These are phyloP conservation scores for Coniochaeta ligniaria DNA, from an alignment of 2,329 filamentous ascomycete genomes.

Conservation along the genomic window DNA sequence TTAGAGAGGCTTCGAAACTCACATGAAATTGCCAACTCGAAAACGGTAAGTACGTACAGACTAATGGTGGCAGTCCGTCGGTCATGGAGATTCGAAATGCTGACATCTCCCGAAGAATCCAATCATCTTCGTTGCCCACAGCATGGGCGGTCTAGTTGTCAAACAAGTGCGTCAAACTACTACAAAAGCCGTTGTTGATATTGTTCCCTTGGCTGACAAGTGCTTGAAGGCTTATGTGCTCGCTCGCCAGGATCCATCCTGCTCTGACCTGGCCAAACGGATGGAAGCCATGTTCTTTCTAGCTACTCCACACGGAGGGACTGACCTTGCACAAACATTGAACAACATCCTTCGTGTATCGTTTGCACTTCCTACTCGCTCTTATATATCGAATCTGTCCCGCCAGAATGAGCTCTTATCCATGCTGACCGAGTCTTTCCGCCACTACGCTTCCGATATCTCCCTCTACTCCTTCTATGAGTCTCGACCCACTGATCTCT, in stretches of 20 bases:
- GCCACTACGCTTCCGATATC: too few species aligned
- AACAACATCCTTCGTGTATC: slow-evolving; percentile 16
- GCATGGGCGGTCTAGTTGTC: slow-evolving; percentile 23
- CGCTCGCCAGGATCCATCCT: too few species aligned
- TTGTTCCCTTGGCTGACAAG: slow-evolving; percentile 12
- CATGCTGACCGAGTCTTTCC: too few species aligned
- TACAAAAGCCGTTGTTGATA: not conserved
- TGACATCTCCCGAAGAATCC: too few species aligned
- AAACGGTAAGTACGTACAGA: too few species aligned
- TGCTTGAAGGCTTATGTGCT: too few species aligned
- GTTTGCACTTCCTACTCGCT: slow-evolving; percentile 10
- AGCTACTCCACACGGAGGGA: slow-evolving; percentile 26
- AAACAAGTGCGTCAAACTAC: slow-evolving; percentile 18
- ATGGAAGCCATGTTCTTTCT: slow-evolving; percentile 24
- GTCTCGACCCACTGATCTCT: slow-evolving; percentile 13
- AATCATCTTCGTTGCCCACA: slow-evolving; percentile 20
- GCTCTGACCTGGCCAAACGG: too few species aligned
- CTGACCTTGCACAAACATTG: slow-evolving; percentile 18
- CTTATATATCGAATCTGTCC: slow-evolving; percentile 19
- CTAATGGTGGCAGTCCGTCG: too few species aligned
- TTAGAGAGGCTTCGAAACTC: slow-evolving; percentile 19
- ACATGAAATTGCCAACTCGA: too few species aligned
- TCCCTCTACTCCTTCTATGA: too few species aligned
- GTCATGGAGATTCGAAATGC: too few species aligned
- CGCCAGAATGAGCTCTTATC: too few species aligned